Evolutionary conservation across 257 asterid species (phyloP), one percentile per base, ranked within the genome.

Genomic region (Verbena officinalis): DNA sequence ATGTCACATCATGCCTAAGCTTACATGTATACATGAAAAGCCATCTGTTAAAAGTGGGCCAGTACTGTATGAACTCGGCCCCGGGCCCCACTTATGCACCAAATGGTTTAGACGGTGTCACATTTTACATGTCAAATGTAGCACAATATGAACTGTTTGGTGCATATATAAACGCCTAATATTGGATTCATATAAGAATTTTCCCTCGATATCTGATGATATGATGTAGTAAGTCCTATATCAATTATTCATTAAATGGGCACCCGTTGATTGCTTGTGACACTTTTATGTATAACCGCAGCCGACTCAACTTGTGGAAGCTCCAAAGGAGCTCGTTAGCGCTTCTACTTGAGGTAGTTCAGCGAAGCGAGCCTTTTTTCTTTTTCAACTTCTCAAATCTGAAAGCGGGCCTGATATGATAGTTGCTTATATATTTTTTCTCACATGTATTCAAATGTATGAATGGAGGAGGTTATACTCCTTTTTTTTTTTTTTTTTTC

Each of bases 291-390:
- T 36, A 36, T 77, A 62, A 21, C 67, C 77, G 80, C 90, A 87
- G 96, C 89, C 73, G 54, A 52, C 52, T 17, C 72, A 71, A 27
- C 56, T 73, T 1, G 59, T 55, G 21, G 27, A 68, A 4, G 16
- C 64, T 13, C 76, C 54, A 59, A 80, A 78, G 53, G 82, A 83
- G 73, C 36, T 87, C 77, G 72, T 79, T 7, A 78, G 68, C 20
- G 38, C 80, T 31, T 72, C 75, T 55, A 44, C 80, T 67, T 81
- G 67, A 81, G 64, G 46, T 67, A 22, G 20, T 54, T n/a, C 60
- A 19, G 23, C 46, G 16, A 24, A 27, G 50, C 58, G n/a, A n/a
- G 44, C 55, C 50, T 27, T 14, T 22, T 31, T 24, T 62, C 44
- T 24, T 15, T 43, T 13, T 21, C 53, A 55, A 60, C 40, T 22